Evolutionary conservation across 1,284 basidiomycete genomes (phyloP), one percentile per base, ranked within the genome.

Genomic region (Melampsora abietis-canadensis): DNA sequence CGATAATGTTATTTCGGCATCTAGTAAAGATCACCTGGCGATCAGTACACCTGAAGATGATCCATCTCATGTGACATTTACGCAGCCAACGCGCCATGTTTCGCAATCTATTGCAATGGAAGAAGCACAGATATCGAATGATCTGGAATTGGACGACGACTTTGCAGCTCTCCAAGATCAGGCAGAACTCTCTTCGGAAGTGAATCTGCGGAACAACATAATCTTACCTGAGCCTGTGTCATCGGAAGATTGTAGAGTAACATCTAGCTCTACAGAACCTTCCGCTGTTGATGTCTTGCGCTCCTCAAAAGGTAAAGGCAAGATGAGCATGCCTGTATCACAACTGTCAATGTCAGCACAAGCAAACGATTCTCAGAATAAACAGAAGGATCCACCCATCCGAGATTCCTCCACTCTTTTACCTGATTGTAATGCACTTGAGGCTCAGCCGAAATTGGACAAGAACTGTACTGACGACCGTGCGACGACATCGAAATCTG

Each of bases 71-170:
- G 15, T 31, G 24, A 15, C n/a, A 12, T 47, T n/a, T 24, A 30
- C 12, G 44, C 5, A 34, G 44, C 15, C 69, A 44, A 72, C n/a
- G 47, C 31, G 14, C 5, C 21, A 40, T 65, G n/a, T 6, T 19
- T 40, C 47, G 30, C 21, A 51, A 65, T 30, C 46, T 40, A 48
- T 10, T 30, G 15, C 34, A 40, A 60, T 21, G 57, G 34, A 21
- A 37, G 19, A 64, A 34, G 6, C 37, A 48, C 27, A 37, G 21
- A 7, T 57, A 62, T 37, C 69, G 15, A 63, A 40, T n/a, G 69
- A 72, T 51, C 37, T 72, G 21, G 69, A 72, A 72, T 47, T 65
- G n/a, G 69, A 72, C 61, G 69, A 72, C 7, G 62, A 51, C 12
- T 72, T 72, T 17, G 2, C 44, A 19, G 24, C 19, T 31, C 12